Percentiles rank a stretch among this genome's conserved stretches.
Conservation (phyloP, 208 protist species). For the Leishmania lainsoni region DNA sequence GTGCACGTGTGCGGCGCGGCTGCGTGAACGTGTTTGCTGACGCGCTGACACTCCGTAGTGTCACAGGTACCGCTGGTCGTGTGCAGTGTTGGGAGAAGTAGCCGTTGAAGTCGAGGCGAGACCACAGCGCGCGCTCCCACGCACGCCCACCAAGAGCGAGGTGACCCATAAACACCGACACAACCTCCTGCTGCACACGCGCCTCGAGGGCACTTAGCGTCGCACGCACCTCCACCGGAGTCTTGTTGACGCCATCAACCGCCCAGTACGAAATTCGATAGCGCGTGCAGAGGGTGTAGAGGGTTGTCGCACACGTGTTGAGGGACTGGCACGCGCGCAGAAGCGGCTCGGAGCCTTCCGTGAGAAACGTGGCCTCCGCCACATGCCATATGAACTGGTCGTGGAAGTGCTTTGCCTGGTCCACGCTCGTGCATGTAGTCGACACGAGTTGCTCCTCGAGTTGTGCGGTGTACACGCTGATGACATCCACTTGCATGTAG, state of each 20-base stretch:
- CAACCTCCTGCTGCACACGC: conserved; percentile 66
- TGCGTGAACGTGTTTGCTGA: conserved; percentile 5
- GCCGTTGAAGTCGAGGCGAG: conserved; percentile 79
- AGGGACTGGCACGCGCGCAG: conserved; percentile 54
- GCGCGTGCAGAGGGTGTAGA: conserved; percentile 66
- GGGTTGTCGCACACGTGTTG: conserved; percentile 38
- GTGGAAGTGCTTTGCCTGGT: conserved; percentile 73
- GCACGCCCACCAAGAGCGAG: conserved; percentile 53
- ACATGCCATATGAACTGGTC: conserved; percentile 81
- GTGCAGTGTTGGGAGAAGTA: conserved; percentile 49
- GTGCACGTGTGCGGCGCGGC: neutral
- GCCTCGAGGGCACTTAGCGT: conserved; percentile 69
- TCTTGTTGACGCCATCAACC: conserved; percentile 55
- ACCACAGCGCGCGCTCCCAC: conserved; percentile 75
- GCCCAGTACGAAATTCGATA: conserved; percentile 78
- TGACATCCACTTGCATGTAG: conserved; percentile 85
- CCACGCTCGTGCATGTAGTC: conserved; percentile 57
- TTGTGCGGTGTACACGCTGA: conserved; percentile 44
- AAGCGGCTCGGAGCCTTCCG: conserved; percentile 51
- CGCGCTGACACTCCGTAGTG: conserved; percentile 1
- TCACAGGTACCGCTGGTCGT: neutral
- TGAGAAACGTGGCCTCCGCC: conserved; percentile 71
- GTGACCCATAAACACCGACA: conserved; percentile 61
- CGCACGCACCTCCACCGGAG: conserved; percentile 69
- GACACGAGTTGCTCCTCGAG: conserved; percentile 40